Percentiles rank a stretch among this genome's conserved stretches.
phyloP scores from a whole-genome alignment of 2,329 filamentous ascomycete species.

The Myriosclerotinia curreyana region DNA sequence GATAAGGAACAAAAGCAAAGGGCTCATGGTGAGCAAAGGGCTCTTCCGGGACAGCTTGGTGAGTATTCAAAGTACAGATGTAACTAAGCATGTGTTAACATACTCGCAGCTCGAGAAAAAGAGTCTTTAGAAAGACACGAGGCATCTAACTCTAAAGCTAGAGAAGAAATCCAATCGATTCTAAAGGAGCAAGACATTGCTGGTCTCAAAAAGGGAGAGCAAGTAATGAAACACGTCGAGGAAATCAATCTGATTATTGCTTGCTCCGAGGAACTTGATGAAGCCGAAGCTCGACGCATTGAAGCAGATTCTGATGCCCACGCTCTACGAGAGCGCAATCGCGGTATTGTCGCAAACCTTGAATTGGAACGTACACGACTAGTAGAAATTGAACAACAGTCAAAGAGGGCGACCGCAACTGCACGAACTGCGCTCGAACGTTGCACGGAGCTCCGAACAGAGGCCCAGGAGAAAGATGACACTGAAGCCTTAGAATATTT shows the following conservation, averaged over 20 bases:
- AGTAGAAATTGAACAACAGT: constrained; percentile 41
- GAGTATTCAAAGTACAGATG: constrained; percentile 37
- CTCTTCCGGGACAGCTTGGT: constrained; percentile 70
- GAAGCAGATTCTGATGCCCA: constrained; percentile 81
- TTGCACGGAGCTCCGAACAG: constrained; percentile 36
- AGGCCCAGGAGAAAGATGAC: constrained; percentile 44
- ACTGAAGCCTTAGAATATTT: constrained; percentile 42
- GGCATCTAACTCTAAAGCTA: constrained; percentile 43
- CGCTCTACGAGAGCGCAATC: constrained; percentile 64
- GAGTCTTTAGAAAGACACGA: constrained; percentile 38
- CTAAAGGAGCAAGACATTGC: constrained; percentile 54
- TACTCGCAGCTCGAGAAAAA: constrained; percentile 41
- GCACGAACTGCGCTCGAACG: constrained; percentile 43
- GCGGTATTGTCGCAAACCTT: constrained; percentile 53
- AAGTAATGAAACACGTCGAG: constrained; percentile 53
- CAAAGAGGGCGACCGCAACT: constrained; percentile 42
- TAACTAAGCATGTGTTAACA: constrained; percentile 29
- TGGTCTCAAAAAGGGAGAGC: constrained; percentile 54
- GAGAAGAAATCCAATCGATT: constrained; percentile 47
- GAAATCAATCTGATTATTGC: constrained; percentile 60
- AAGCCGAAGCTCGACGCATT: constrained; percentile 66
- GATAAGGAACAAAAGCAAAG: constrained; percentile 69
- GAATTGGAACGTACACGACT: constrained; percentile 47
- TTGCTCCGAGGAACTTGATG: constrained; percentile 61
- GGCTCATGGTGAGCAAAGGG: constrained; percentile 61